Percentiles rank a stretch among this genome's conserved stretches.
Conservation (phyloP, 2,329 filamentous ascomycete species). For the Fusarium mangiferae region DNA sequence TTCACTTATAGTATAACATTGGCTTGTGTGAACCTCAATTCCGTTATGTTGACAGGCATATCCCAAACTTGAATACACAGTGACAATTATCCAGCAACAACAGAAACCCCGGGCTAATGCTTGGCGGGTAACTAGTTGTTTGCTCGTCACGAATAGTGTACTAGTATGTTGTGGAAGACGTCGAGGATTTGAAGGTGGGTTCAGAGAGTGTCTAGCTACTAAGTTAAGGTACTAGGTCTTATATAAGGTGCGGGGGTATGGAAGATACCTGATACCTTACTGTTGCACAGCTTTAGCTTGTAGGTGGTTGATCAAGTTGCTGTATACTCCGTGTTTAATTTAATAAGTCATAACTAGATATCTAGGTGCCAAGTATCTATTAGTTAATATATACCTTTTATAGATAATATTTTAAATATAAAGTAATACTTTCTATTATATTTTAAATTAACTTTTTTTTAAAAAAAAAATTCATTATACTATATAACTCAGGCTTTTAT, state of each 20-base stretch:
- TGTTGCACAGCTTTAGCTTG: background rate
- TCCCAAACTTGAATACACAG: background rate
- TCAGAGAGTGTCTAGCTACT: background rate
- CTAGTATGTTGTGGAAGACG: background rate
- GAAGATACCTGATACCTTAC: background rate
- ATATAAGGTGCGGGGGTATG: background rate
- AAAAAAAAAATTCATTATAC: background rate
- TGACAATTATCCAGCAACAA: background rate
- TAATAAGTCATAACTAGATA: background rate
- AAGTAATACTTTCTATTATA: too few species aligned
- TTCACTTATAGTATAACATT: background rate
- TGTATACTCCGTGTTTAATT: background rate
- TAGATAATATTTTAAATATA: too few species aligned
- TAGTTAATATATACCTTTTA: fast-evolving
- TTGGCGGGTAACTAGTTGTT: background rate
- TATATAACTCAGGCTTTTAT: background rate
- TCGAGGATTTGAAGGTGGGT: background rate
- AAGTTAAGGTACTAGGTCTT: background rate
- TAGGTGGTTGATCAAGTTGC: background rate
- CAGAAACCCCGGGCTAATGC: background rate
- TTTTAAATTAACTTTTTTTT: too few species aligned
- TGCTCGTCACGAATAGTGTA: background rate
- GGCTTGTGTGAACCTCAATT: background rate
- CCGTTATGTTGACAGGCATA: background rate
- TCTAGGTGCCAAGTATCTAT: background rate